Percentiles rank a stretch among this genome's conserved stretches.
Evolutionary conservation across 352 stramenopile genomes (phyloP).

Genomic region (Elongisporangium prolatum): DNA sequence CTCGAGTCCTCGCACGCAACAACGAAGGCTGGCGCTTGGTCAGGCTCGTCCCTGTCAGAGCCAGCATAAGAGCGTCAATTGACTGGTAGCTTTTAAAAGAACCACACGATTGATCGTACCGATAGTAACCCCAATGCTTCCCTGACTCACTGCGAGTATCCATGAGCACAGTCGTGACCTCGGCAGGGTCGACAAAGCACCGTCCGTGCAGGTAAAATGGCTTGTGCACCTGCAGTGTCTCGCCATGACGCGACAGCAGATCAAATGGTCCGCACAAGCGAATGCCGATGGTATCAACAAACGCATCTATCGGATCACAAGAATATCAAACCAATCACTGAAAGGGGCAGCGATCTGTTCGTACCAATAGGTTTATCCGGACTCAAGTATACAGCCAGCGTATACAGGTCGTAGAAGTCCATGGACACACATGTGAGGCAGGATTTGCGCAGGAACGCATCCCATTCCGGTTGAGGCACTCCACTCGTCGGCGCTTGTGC

Average conservation of each 20-base stretch:
- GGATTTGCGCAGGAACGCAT: slow-evolving; percentile 28
- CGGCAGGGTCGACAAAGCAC: slow-evolving; percentile 46
- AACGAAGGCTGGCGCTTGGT: slow-evolving; percentile 32
- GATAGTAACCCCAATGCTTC: slow-evolving; percentile 50
- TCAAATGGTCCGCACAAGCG: slow-evolving; percentile 46
- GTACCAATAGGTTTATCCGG: slow-evolving; percentile 28
- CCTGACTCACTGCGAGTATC: slow-evolving; percentile 13
- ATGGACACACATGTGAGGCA: slow-evolving; percentile 20
- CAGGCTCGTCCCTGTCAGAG: slow-evolving; percentile 30
- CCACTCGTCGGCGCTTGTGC: not conserved
- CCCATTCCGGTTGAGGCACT: slow-evolving; percentile 26
- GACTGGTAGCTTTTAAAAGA: not conserved
- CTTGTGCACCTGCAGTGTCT: slow-evolving; percentile 21
- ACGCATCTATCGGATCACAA: slow-evolving; percentile 31
- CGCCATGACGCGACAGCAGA: slow-evolving; percentile 17
- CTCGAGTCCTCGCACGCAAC: slow-evolving; percentile 24
- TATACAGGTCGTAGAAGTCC: slow-evolving; percentile 50
- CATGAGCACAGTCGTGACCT: slow-evolving; percentile 33
- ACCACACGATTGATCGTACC: slow-evolving; percentile 11
- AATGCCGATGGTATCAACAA: slow-evolving; percentile 34
- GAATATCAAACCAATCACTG: slow-evolving; percentile 3
- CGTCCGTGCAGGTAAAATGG: slow-evolving; percentile 49
- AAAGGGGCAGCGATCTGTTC: not conserved
- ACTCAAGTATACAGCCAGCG: slow-evolving; percentile 27
- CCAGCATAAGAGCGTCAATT: slow-evolving; percentile 5